Evolutionary conservation across 768 basidiomycete species (phyloP).

Genomic region (Hysterangium stoloniferum): DNA sequence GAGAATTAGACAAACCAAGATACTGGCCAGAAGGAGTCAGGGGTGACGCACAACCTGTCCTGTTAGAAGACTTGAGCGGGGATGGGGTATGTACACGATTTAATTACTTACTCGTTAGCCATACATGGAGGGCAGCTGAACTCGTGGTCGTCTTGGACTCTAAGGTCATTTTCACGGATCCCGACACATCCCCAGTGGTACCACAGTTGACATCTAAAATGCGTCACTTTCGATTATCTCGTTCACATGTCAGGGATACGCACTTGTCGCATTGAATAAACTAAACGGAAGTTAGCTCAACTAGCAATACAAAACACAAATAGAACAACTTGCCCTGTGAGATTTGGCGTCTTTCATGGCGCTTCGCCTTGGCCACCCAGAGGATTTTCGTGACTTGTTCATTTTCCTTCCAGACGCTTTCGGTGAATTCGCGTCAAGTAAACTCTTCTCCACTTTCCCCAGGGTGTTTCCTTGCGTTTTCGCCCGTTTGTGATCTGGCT

Average conservation of each 20-base stretch:
- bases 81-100: not conserved
- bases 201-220: constrained; percentile 35
- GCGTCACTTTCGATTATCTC: not conserved
- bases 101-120: not conserved
- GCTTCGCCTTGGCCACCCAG: not conserved
- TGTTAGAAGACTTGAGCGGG: not conserved
- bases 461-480: not conserved
- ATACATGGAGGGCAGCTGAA: constrained; percentile 40
- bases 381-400: not conserved
- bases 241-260: not conserved
- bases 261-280: constrained; percentile 30
- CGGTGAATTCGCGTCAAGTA: not conserved
- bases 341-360: not conserved
- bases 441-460: not conserved
- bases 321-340: not conserved
- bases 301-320: not conserved
- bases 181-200: constrained; percentile 48
- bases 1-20: not conserved
- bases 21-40: not conserved
- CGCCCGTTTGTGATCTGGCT: not conserved
- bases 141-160: constrained; percentile 23
- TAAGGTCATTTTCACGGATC: constrained; percentile 28
- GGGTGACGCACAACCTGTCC: not conserved
- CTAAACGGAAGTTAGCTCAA: constrained; percentile 15
- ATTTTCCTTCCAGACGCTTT: not conserved